Evolutionary conservation across 345 rosid species (phyloP).

Genomic region (Eutrema heterophyllum): DNA sequence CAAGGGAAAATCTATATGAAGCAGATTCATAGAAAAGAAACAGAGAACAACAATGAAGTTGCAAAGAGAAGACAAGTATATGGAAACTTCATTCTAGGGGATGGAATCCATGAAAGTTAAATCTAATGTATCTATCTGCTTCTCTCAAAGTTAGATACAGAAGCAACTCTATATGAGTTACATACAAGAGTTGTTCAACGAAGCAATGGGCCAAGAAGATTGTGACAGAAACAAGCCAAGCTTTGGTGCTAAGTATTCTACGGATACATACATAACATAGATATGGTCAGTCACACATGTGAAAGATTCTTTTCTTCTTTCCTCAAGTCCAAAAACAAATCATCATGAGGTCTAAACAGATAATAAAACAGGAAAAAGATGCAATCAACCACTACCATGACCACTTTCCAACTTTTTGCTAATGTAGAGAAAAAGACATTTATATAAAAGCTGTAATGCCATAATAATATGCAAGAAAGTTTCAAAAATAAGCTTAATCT

Average conservation of each 20-base stretch:
- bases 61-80: conserved; percentile 22
- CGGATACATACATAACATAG: neutral
- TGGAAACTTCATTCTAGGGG: conserved; percentile 16
- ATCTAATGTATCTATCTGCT: neutral
- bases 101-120: conserved; percentile 16
- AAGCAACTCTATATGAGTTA: conserved; percentile 25
- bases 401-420: conserved; percentile 23
- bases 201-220: conserved; percentile 25
- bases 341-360: conserved; percentile 25
- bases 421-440: conserved; percentile 18
- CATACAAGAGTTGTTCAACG: conserved; percentile 29
- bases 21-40: neutral
- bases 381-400: conserved; percentile 31
- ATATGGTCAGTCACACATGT: conserved; percentile 26
- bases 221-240: conserved; percentile 25
- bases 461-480: conserved; percentile 7
- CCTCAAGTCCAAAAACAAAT: conserved; percentile 8
- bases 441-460: conserved; percentile 14
- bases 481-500: neutral
- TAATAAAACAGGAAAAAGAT: conserved; percentile 27
- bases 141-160: neutral
- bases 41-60: conserved; percentile 3
- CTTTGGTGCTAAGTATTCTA: neutral
- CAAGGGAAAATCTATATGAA: neutral
- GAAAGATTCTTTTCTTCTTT: conserved; percentile 13